Evolutionary conservation across 768 basidiomycete species (phyloP).

Genomic region (Amanita thiersii): DNA sequence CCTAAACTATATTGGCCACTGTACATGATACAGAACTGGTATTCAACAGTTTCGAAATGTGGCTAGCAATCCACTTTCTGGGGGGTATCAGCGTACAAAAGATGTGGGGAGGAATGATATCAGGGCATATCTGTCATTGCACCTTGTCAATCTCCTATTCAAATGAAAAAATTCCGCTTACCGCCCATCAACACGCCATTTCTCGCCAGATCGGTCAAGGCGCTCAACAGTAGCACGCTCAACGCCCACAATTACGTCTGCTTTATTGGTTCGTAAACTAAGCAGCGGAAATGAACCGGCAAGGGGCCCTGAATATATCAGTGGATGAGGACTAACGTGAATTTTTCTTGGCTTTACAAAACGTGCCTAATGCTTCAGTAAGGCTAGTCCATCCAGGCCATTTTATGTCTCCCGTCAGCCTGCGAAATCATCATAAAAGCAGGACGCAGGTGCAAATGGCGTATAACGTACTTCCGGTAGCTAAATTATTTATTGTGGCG

Average conservation of each 20-base stretch:
- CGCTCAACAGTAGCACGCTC: conserved; percentile 56
- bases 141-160: neutral
- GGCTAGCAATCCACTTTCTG: too few relatives aligned
- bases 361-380: conserved; percentile 56
- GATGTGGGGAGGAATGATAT: conserved; percentile 9
- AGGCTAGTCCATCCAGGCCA: conserved; percentile 86
- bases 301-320: conserved; percentile 50
- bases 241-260: conserved; percentile 87
- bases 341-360: neutral
- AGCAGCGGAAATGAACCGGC: conserved; percentile 74
- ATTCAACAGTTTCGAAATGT: too few relatives aligned
- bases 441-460: neutral
- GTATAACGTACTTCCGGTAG: conserved; percentile 80
- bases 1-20: too few relatives aligned
- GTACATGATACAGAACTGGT: too few relatives aligned
- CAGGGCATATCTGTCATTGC: conserved; percentile 7
- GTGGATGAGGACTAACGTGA: conserved; percentile 5
- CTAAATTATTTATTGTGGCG: conserved; percentile 22
- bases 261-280: conserved; percentile 90
- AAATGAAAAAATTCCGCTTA: conserved; percentile 23
- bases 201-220: conserved; percentile 55
- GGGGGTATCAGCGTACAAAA: too few relatives aligned
- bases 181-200: conserved; percentile 80
- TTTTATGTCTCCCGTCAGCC: conserved; percentile 78
- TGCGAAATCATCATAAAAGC: conserved; percentile 20